Evolutionary conservation across 1,284 basidiomycete genomes (phyloP), one percentile per base, ranked within the genome.

Genomic region (Phellopilus nigrolimitatus): DNA sequence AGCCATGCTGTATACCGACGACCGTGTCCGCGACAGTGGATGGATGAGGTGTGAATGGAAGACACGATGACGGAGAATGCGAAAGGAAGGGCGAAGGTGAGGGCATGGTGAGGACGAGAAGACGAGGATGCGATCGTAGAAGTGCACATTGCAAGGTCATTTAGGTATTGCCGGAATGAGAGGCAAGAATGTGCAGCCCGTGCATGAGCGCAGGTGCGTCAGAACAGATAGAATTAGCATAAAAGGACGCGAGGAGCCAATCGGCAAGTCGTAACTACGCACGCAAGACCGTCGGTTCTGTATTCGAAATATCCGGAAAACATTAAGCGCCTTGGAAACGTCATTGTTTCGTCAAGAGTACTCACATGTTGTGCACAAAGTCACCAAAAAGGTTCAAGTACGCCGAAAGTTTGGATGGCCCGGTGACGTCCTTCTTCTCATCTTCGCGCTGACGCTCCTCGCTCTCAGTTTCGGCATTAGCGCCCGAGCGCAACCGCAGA

Each of bases 321-420:
- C 15, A 25, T 15, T 27, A 28, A 25, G 45, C 6, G 15, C 7
- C 17, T 9, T 22, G 17, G 48, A 57, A 56, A 58, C 33, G 52
- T 30, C 13, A 15, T 7, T 4, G 3, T 2, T 12, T 34, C 3
- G 44, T 10, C 15, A 51, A 54, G 13, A 43, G 27, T 47, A 64
- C 81, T 64, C 61, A 88, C 86, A 90, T 89, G 63, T 90, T 90
- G 61, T 90, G 87, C 28, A 88, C 89, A 65, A 93, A 92, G 64
- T 93, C 91, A 34, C 90, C 90, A 64, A 93, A 92, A 48, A 94
- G 73, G 68, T 94, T 94, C 41, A 94, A 76, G 66, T 93, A 94
- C 4, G 91, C 91, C 5, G 89, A 91, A 47, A 92, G 70, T 65
- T 88, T 89, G 38, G 90, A 87, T 15, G 84, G 78, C 25, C 53